Conservation (phyloP, 192 early-diverging fungal species). For the Entomortierella lignicola region DNA sequence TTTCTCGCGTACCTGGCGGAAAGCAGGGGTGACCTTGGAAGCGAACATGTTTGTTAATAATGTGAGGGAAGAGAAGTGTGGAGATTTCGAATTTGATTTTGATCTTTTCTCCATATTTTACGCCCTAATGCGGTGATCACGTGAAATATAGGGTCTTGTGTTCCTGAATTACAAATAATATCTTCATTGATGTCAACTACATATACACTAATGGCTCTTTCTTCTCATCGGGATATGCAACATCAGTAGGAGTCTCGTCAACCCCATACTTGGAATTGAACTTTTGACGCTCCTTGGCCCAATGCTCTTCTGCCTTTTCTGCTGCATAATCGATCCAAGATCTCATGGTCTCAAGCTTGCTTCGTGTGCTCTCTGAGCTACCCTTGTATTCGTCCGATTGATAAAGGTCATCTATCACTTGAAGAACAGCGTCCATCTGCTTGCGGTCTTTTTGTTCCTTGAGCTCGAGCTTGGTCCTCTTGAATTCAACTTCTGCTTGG, state of each 20-base stretch:
- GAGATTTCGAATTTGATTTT: neutral
- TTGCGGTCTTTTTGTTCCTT: too few species aligned
- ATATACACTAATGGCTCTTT: neutral
- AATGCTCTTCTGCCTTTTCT: neutral
- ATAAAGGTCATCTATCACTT: too few species aligned
- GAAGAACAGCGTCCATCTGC: too few species aligned
- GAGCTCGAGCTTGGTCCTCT: too few species aligned
- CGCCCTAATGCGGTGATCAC: too few species aligned
- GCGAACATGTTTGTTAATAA: slow-evolving; percentile 36
- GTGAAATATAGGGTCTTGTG: too few species aligned
- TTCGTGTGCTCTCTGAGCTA: too few species aligned
- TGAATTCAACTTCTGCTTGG: too few species aligned
- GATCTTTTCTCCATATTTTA: neutral
- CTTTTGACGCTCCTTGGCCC: neutral
- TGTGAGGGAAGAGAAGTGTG: slow-evolving; percentile 12
- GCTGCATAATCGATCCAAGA: neutral
- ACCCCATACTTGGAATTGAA: neutral
- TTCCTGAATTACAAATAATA: too few species aligned
- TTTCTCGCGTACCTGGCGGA: slow-evolving; percentile 36
- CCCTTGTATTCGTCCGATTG: too few species aligned
- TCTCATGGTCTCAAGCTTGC: neutral
- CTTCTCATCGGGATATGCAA: neutral
- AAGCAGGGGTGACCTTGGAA: slow-evolving; percentile 41
- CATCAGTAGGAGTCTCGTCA: neutral
- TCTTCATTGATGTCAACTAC: too few species aligned